phyloP scores from a whole-genome alignment of 2,329 filamentous ascomycete genomes.

The Phialophora verrucosa region DNA sequence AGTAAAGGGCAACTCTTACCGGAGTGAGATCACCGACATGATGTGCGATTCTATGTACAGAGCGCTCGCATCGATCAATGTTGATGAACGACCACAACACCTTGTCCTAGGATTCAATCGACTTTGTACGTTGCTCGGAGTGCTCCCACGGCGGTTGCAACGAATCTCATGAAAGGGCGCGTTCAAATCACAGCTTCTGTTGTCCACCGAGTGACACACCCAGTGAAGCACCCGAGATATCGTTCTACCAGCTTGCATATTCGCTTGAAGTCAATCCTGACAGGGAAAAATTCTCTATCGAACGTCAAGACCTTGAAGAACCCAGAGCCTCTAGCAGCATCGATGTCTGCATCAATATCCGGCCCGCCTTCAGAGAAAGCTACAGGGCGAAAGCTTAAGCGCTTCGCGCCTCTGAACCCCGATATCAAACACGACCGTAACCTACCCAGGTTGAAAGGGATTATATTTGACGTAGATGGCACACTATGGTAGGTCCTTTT shows the following conservation, averaged over 20 bases:
- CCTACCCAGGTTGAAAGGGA: conserved; percentile 57
- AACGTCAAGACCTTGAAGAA: neutral
- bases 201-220: neutral
- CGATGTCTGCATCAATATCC: neutral
- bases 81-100: neutral
- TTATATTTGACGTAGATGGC: conserved; percentile 92
- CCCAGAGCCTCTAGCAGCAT: neutral
- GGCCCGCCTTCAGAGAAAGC: neutral
- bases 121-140: neutral
- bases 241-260: neutral
- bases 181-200: neutral
- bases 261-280: neutral
- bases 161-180: neutral
- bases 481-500: conserved; percentile 75
- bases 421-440: conserved; percentile 20
- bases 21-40: neutral
- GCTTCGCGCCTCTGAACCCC: conserved; percentile 36
- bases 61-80: neutral
- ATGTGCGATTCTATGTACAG: neutral
- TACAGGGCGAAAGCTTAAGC: conserved; percentile 19
- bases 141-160: neutral
- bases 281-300: neutral
- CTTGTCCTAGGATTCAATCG: neutral
- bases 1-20: neutral
- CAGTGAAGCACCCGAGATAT: neutral